Evolutionary conservation across 1,284 basidiomycete species (phyloP).

Genomic region (Laetiporus sulphureus): DNA sequence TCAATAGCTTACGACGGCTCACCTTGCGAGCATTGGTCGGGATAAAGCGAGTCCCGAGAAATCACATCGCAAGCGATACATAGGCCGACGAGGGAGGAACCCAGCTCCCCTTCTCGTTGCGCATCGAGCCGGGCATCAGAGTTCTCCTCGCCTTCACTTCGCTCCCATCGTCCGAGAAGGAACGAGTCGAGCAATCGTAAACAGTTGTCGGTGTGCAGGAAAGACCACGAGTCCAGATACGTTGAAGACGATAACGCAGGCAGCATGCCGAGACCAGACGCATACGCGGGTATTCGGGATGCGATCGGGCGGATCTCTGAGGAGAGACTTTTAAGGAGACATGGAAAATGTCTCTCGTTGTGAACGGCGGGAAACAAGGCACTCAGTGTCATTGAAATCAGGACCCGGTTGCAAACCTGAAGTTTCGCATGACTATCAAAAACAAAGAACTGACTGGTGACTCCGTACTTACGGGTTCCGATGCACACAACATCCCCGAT

Average conservation of each 20-base stretch:
- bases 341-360: slow-evolving; percentile 27
- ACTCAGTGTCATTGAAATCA: slow-evolving; percentile 40
- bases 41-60: slow-evolving; percentile 18
- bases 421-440: too few relatives aligned
- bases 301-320: slow-evolving; percentile 33
- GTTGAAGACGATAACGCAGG: slow-evolving; percentile 20
- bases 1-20: background rate
- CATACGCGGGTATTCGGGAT: slow-evolving; percentile 33
- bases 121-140: slow-evolving; percentile 11
- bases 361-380: slow-evolving; percentile 32
- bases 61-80: slow-evolving; percentile 34
- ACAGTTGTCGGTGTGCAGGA: slow-evolving; percentile 47
- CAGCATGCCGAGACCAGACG: slow-evolving; percentile 35
- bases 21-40: slow-evolving; percentile 16
- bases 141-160: slow-evolving; percentile 15
- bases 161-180: slow-evolving; percentile 48
- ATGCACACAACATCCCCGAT: slow-evolving; percentile 36
- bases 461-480: slow-evolving; percentile 3
- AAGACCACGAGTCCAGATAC: slow-evolving; percentile 27
- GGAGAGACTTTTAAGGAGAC: slow-evolving; percentile 28
- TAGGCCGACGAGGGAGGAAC: slow-evolving; percentile 37
- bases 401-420: slow-evolving; percentile 49
- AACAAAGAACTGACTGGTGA: slow-evolving; percentile 10
- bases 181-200: slow-evolving; percentile 56
- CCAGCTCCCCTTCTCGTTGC: slow-evolving; percentile 25